These are phyloP conservation scores for Ganoderma lingzhi DNA, from an alignment of 1,284 basidiomycete species.

Conservation along the genomic window DNA sequence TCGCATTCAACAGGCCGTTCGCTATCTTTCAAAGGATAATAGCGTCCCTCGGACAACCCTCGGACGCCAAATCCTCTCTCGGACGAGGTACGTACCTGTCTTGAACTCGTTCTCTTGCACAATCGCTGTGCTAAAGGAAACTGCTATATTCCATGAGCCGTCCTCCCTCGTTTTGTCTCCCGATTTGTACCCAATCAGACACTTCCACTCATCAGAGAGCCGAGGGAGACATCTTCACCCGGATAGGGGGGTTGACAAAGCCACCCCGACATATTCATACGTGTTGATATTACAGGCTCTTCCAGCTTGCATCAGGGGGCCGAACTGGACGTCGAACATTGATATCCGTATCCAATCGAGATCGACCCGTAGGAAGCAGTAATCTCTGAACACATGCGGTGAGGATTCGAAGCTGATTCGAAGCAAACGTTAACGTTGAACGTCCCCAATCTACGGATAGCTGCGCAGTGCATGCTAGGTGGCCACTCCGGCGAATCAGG, in stretches of 20 bases:
- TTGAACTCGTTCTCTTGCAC: not conserved
- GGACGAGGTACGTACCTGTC: not conserved
- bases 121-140: not conserved
- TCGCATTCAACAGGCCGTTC: not conserved
- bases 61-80: not conserved
- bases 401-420: no score
- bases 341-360: no score
- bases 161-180: not conserved
- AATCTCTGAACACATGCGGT: no score
- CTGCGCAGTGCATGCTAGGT: no score
- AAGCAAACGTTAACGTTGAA: no score
- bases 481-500: no score
- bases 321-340: no score
- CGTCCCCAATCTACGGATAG: no score
- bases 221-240: not conserved
- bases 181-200: not conserved
- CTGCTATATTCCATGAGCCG: not conserved
- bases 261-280: no score
- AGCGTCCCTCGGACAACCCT: not conserved
- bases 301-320: no score
- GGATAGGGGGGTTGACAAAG: not conserved
- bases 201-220: not conserved
- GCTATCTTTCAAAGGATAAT: not conserved
- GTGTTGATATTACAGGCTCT: no score
- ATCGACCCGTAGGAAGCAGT: no score